phyloP scores from a whole-genome alignment of 495 filamentous ascomycete species.

The Lasiosphaeria miniovina region DNA sequence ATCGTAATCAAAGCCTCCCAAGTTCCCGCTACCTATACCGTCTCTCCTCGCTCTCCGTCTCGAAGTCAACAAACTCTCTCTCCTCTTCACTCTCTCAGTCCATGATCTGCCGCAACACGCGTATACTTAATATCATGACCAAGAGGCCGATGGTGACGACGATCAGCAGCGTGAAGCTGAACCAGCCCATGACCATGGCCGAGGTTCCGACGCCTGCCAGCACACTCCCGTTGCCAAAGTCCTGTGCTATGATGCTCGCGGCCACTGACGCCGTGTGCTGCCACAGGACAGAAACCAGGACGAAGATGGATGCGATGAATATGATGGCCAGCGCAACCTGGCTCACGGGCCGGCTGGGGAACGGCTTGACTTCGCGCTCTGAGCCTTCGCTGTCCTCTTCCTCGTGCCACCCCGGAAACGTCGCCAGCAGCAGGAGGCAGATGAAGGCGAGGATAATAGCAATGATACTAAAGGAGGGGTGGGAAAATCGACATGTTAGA shows the following conservation, averaged over 20 bases:
- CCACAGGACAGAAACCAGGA: conserved; percentile 71
- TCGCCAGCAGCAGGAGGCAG: conserved; percentile 70
- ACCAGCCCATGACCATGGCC: conserved; percentile 97
- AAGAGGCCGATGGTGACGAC: conserved; percentile 91
- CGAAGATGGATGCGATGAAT: conserved; percentile 75
- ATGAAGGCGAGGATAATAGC: conserved; percentile 79
- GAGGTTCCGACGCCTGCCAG: conserved; percentile 82
- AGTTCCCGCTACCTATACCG: too few species aligned
- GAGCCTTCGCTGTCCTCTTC: conserved; percentile 62
- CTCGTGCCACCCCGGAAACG: conserved; percentile 80
- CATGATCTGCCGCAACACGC: conserved; percentile 55
- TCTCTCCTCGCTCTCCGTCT: too few species aligned
- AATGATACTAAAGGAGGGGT: conserved; percentile 55
- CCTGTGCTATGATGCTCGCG: conserved; percentile 86
- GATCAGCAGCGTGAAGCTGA: conserved; percentile 86
- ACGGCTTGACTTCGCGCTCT: conserved; percentile 73
- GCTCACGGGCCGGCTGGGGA: conserved; percentile 69
- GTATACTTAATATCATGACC: conserved; percentile 92
- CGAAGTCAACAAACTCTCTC: too few species aligned
- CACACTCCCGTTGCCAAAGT: conserved; percentile 92
- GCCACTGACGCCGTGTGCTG: conserved; percentile 93
- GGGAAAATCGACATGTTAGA: neutral
- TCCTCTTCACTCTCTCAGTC: conserved; percentile 23
- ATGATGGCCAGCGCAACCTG: conserved; percentile 75
- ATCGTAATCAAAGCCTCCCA: too few species aligned